Conservation (phyloP, 2,329 filamentous ascomycete species). For the Bisporella sp. region DNA sequence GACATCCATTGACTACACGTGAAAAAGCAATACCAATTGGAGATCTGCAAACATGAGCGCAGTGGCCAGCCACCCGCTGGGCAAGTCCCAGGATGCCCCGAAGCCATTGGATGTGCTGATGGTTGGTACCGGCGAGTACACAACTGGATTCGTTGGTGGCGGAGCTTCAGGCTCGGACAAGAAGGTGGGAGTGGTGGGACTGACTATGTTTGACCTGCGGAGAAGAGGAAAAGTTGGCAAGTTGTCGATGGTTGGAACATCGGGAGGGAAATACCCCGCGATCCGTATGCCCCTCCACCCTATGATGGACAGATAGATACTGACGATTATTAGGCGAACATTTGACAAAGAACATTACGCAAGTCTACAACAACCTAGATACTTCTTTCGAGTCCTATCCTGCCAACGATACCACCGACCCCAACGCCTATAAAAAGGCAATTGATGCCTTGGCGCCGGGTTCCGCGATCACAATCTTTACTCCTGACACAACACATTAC, state of each 20-base stretch:
- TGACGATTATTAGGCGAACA: conserved; percentile 56
- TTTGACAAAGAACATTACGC: conserved; percentile 77
- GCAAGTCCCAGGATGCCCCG: background rate
- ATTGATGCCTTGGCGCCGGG: conserved; percentile 78
- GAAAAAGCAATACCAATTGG: background rate
- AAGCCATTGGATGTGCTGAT: conserved; percentile 26
- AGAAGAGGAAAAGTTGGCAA: conserved; percentile 81
- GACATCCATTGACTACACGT: too few species aligned
- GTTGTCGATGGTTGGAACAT: conserved; percentile 84
- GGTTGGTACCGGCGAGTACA: conserved; percentile 86
- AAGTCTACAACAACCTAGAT: conserved; percentile 85
- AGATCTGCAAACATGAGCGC: background rate
- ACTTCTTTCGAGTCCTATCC: conserved; percentile 81
- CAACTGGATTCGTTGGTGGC: conserved; percentile 84
- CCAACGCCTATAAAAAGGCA: conserved; percentile 79
- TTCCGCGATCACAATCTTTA: conserved; percentile 93
- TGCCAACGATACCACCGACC: conserved; percentile 63
- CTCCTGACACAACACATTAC: conserved; percentile 86
- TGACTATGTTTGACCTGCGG: conserved; percentile 84
- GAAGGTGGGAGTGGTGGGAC: conserved; percentile 87
- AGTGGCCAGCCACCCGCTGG: background rate
- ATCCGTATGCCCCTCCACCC: conserved; percentile 55
- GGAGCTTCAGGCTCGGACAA: conserved; percentile 85
- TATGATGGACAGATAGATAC: background rate
- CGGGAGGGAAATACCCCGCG: conserved; percentile 82